These are phyloP conservation scores for Cryphonectria naterciae DNA, from an alignment of 2,329 filamentous ascomycete species.

Conservation along the genomic window DNA sequence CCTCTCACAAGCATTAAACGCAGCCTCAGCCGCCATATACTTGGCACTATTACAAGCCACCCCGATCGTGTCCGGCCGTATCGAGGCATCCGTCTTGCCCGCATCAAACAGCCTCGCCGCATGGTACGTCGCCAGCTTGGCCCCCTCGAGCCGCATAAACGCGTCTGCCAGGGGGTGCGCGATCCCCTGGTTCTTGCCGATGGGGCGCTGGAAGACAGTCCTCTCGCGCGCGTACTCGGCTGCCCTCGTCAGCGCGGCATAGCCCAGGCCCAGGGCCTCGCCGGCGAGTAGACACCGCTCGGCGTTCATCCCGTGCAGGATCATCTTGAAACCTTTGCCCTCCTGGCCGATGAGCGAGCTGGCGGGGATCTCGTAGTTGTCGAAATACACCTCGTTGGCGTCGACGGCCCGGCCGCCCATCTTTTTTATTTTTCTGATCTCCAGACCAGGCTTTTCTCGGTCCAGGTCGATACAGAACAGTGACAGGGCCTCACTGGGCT, in stretches of 20 bases:
- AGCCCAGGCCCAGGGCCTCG: conserved; percentile 79
- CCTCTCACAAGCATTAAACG: conserved; percentile 64
- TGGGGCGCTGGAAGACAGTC: conserved; percentile 66
- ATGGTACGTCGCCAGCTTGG: conserved; percentile 68
- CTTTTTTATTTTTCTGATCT: conserved; percentile 76
- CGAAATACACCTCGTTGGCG: conserved; percentile 87
- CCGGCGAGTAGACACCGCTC: conserved; percentile 77
- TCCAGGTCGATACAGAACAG: conserved; percentile 83
- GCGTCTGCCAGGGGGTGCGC: conserved; percentile 68
- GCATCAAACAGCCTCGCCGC: conserved; percentile 66
- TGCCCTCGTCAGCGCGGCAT: conserved; percentile 68
- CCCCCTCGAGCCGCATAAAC: conserved; percentile 67
- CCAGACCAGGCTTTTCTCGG: conserved; percentile 59
- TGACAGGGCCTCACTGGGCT: conserved; percentile 75
- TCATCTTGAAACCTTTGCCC: conserved; percentile 77
- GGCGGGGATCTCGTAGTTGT: conserved; percentile 70
- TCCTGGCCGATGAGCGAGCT: conserved; percentile 71
- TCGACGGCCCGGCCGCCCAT: conserved; percentile 85
- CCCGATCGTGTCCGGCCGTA: conserved; percentile 61
- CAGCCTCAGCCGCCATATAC: conserved; percentile 69
- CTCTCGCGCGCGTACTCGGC: conserved; percentile 69
- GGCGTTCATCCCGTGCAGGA: conserved; percentile 80
- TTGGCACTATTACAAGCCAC: conserved; percentile 72
- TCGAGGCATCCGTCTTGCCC: conserved; percentile 52
- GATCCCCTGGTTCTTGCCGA: conserved; percentile 69